Conservation (phyloP, 805 yeast species). For the Ogataea saltuana region DNA sequence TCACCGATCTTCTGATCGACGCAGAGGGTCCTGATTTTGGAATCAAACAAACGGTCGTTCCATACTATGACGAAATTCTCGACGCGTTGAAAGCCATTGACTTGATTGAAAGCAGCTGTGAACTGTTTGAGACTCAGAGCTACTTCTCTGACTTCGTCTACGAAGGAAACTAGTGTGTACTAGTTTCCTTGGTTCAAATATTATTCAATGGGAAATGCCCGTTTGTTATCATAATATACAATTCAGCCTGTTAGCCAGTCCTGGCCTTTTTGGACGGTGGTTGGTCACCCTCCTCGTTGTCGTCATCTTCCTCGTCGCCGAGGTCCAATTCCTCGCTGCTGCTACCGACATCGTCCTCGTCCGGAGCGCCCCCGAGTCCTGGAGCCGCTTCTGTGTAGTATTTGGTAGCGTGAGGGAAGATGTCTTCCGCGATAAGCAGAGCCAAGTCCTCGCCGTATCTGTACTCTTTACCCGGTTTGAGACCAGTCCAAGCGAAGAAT, state of each 20-base stretch:
- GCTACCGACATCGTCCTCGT: conserved; percentile 40
- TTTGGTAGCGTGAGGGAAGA: conserved; percentile 83
- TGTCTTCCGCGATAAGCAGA: conserved; percentile 67
- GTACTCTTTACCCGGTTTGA: conserved; percentile 73
- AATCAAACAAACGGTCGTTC: conserved; percentile 37
- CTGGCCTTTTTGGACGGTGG: conserved; percentile 11
- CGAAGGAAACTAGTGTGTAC: conserved; percentile 15
- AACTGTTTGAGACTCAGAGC: conserved; percentile 18
- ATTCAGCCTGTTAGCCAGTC: not conserved
- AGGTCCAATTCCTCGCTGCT: conserved; percentile 51
- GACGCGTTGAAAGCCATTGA: conserved; percentile 55
- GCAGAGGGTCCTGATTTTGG: conserved; percentile 30
- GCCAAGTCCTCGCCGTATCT: conserved; percentile 80
- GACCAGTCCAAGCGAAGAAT: conserved; percentile 85
- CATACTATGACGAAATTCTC: conserved; percentile 52
- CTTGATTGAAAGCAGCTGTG: conserved; percentile 31
- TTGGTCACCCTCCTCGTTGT: conserved; percentile 3
- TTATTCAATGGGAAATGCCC: no score
- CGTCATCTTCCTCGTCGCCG: conserved; percentile 14
- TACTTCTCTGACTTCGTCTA: conserved; percentile 17
- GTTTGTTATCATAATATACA: conserved; percentile 1
- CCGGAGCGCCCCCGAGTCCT: conserved; percentile 54
- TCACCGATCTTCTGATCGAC: conserved; percentile 39
- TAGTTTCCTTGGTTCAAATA: no score
- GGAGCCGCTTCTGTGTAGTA: conserved; percentile 78